phyloP scores from a whole-genome alignment of 2,329 filamentous ascomycete genomes.

The Geosmithia flava region DNA sequence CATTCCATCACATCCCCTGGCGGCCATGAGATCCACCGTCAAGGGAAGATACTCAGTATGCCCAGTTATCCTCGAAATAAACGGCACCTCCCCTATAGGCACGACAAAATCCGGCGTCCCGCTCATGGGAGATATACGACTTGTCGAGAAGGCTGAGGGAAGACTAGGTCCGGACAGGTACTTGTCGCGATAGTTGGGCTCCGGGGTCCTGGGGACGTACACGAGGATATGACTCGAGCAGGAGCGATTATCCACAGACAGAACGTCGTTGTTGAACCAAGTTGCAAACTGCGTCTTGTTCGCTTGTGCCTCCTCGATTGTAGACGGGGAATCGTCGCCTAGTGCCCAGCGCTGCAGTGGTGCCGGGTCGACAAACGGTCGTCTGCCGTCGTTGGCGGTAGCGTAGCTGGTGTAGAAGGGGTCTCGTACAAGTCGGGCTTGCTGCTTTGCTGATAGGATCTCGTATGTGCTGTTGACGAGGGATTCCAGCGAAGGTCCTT shows the following conservation, averaged over 20 bases:
- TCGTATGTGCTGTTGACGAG: background rate
- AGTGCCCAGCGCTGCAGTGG: slow-evolving; percentile 21
- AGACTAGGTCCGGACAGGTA: background rate
- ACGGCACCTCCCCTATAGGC: background rate
- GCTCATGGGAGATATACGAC: background rate
- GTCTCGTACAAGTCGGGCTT: slow-evolving; percentile 16
- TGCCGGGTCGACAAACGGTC: slow-evolving; percentile 22
- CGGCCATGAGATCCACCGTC: slow-evolving; percentile 42
- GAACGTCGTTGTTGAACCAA: slow-evolving; percentile 31
- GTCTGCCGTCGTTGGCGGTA: slow-evolving; percentile 12
- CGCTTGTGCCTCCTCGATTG: slow-evolving; percentile 23
- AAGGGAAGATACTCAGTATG: slow-evolving; percentile 41
- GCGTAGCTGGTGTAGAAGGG: slow-evolving; percentile 25
- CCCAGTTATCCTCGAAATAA: slow-evolving; percentile 5
- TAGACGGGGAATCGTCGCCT: slow-evolving; percentile 16
- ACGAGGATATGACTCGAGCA: background rate
- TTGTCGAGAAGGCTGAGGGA: background rate
- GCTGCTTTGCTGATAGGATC: slow-evolving; percentile 13
- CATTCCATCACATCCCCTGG: slow-evolving; percentile 48
- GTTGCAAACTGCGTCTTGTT: slow-evolving; percentile 37
- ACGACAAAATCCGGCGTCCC: background rate
- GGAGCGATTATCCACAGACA: slow-evolving; percentile 11
- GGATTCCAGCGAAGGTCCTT: background rate
- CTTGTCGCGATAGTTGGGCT: background rate
- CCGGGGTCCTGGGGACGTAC: slow-evolving; percentile 7